Evolutionary conservation across 768 basidiomycete species (phyloP).

Genomic region (Tubosaeta brunneosetosa): DNA sequence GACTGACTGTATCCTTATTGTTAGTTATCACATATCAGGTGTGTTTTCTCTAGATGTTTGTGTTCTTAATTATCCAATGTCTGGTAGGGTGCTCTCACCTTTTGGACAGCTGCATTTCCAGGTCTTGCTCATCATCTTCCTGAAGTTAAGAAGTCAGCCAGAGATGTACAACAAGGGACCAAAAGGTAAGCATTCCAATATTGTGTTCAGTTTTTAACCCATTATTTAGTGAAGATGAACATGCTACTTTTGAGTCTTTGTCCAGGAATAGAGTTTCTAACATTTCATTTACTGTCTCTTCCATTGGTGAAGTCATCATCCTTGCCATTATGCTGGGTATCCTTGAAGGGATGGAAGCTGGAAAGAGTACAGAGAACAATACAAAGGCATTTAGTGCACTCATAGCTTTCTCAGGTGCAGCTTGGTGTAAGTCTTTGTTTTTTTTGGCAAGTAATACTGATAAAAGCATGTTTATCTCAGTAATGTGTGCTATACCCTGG

Average conservation of each 20-base stretch:
- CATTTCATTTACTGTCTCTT: conserved; percentile 65
- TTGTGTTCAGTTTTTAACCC: not conserved
- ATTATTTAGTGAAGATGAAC: conserved; percentile 40
- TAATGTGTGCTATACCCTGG: conserved; percentile 68
- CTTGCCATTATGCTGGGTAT: conserved; percentile 75
- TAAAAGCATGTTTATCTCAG: conserved; percentile 28
- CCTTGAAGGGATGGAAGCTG: conserved; percentile 57
- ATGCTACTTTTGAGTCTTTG: conserved; percentile 55
- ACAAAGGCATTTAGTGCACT: conserved; percentile 70
- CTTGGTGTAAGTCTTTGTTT: conserved; percentile 53
- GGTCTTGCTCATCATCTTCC: conserved; percentile 68
- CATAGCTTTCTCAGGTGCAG: conserved; percentile 76
- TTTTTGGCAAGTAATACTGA: not conserved
- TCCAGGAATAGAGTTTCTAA: conserved; percentile 72
- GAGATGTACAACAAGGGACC: conserved; percentile 34
- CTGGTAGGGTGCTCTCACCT: conserved; percentile 59
- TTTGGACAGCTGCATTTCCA: conserved; percentile 83
- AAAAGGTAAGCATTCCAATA: conserved; percentile 40
- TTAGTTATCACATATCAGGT: conserved; percentile 72
- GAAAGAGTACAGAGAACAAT: conserved; percentile 62
- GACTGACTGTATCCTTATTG: not conserved
- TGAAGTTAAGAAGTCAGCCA: conserved; percentile 54
- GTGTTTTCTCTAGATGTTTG: not conserved
- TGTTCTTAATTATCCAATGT: not conserved
- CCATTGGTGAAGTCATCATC: conserved; percentile 64